Conservation (phyloP, 2,329 filamentous ascomycete species). For the Cryphonectria naterciae region DNA sequence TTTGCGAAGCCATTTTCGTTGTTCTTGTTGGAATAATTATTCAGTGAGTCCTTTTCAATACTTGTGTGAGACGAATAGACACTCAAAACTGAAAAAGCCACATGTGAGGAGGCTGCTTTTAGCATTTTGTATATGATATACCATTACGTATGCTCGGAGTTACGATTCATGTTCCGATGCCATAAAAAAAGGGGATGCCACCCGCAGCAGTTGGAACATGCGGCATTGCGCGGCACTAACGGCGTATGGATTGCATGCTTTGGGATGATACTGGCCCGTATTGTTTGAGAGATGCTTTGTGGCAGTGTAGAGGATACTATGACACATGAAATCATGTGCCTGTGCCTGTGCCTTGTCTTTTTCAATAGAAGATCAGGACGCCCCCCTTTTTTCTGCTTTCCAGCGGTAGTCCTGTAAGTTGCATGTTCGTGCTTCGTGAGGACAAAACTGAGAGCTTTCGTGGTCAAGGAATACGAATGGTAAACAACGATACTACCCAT, state of each 20-base stretch:
- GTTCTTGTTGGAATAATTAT: background rate
- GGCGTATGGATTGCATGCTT: background rate
- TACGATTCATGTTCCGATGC: constrained; percentile 10
- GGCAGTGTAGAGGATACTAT: background rate
- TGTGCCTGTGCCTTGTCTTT: background rate
- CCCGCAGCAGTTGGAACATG: background rate
- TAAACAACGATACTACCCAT: too few species aligned
- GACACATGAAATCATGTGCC: background rate
- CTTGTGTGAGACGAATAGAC: too few species aligned
- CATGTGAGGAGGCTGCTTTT: background rate
- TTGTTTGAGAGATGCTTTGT: background rate
- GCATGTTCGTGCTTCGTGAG: too few species aligned
- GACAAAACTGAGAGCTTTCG: too few species aligned
- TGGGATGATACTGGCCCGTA: background rate
- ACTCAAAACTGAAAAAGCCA: too few species aligned
- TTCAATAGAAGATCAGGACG: too few species aligned
- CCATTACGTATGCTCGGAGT: background rate
- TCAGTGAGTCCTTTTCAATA: background rate
- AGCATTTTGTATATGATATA: background rate
- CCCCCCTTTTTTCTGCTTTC: too few species aligned
- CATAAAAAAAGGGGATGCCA: background rate
- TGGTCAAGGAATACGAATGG: too few species aligned
- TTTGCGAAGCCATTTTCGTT: background rate
- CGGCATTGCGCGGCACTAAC: background rate
- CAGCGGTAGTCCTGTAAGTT: too few species aligned